These are phyloP conservation scores for Raphidocelis subcapitata DNA, from an alignment of 139 green algal species.

Conservation along the genomic window DNA sequence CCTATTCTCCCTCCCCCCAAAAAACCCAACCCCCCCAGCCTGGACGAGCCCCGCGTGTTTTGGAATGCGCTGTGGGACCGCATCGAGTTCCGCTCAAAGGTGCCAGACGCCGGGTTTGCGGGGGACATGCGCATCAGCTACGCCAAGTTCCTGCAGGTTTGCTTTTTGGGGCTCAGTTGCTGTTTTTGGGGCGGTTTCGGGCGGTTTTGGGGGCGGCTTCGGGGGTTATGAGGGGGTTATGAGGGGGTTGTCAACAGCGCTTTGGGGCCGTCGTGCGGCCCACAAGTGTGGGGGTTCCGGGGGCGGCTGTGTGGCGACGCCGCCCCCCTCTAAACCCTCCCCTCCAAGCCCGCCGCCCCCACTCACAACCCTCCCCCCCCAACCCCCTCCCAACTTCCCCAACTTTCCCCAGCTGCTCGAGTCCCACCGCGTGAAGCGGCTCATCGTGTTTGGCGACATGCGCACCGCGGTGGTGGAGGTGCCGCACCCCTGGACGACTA, in stretches of 20 bases:
- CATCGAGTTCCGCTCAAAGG: conserved; percentile 45
- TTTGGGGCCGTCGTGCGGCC: too few species aligned
- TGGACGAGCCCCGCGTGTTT: conserved; percentile 42
- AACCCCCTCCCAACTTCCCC: background rate
- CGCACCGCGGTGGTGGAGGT: conserved; percentile 65
- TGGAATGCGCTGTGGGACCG: conserved; percentile 52
- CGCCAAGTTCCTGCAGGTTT: conserved; percentile 65
- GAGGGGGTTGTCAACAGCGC: too few species aligned
- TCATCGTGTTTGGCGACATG: conserved; percentile 65
- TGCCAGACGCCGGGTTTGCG: conserved; percentile 47
- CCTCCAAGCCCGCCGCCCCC: too few species aligned
- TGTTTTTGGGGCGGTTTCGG: too few species aligned
- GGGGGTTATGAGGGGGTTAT: too few species aligned
- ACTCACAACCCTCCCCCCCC: too few species aligned
- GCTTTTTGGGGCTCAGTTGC: background rate
- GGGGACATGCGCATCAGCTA: conserved; percentile 68
- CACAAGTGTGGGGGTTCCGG: too few species aligned
- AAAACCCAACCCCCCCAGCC: too few species aligned
- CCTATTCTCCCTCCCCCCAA: too few species aligned
- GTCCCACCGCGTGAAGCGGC: conserved; percentile 52
- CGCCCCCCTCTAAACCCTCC: too few species aligned
- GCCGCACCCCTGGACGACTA: conserved; percentile 48
- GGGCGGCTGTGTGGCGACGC: too few species aligned
- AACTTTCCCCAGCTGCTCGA: background rate
- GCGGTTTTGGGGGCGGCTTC: too few species aligned